Evolutionary conservation across 768 basidiomycete species (phyloP), one percentile per base, ranked within the genome.

Genomic region (Mycena leptocephala): DNA sequence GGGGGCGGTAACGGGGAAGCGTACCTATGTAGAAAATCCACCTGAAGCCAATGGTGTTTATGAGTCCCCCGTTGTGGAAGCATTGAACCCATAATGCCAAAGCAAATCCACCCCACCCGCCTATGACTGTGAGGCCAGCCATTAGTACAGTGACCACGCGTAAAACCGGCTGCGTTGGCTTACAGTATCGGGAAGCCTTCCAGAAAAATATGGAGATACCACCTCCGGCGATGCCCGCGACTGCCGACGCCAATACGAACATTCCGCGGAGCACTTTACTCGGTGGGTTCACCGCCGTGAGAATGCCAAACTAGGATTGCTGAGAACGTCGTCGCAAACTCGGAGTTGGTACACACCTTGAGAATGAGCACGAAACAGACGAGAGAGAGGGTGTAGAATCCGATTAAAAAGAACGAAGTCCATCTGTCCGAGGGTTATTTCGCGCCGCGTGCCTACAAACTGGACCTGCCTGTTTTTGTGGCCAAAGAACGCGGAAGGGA

Each of bases 371-470:
- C 94, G 80, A 96, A 88, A 82, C 96, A 96, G 80, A 95, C 92
- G 77, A 98, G 91, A 28, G 96, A 91, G 56, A 97, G 88, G 56
- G 95, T 92, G 86, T 98, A 99, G 85, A 96, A 96, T 51, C 96
- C 96, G 76, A 95, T 94, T 80, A 99, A 89, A 85, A 98, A 98
- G 88, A 97, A 95, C 16, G 97, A 97, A 24, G 95, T 95, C 95
- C 96, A 96, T 82, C 64, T 64, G 37, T 10, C 18, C 43, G 0
- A 16, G 39, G 39, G 41, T 20, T 16, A 53, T 41, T 76, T 30
- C 26, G 41, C 72, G 30, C 20, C 30, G 43, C 33, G 26, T 26
- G 37, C n/a, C 24, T 32, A 10, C 26, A 28, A 22, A 11, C 2
- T 22, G 30, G 32, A 39, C 46, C 33, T 39, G 95, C 97, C 97